Percentiles rank a stretch among this genome's conserved stretches.
phyloP scores from a whole-genome alignment of 2,329 filamentous ascomycete species.

The Fusarium sp. region DNA sequence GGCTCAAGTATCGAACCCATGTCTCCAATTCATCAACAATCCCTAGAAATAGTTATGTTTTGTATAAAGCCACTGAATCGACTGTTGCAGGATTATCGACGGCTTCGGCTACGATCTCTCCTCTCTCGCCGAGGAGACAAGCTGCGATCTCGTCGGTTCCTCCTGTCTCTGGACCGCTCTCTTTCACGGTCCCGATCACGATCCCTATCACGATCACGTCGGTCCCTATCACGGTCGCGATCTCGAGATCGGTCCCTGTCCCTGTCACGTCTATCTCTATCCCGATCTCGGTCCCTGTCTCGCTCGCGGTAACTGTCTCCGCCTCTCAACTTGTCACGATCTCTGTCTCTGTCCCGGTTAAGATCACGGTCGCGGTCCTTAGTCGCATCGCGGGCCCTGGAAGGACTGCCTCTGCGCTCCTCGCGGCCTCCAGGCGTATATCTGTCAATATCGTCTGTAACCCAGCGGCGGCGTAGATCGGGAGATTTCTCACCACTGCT shows the following conservation, averaged over 20 bases:
- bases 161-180: constrained; percentile 41
- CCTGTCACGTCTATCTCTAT: constrained; percentile 51
- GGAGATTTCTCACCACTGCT: constrained; percentile 61
- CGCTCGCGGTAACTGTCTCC: constrained; percentile 36
- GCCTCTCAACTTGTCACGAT: constrained; percentile 48
- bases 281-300: constrained; percentile 46
- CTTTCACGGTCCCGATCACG: constrained; percentile 17
- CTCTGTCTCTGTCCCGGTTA: constrained; percentile 44
- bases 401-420: constrained; percentile 55
- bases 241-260: constrained; percentile 53
- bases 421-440: constrained; percentile 62
- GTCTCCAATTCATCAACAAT: neutral
- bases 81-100: constrained; percentile 57
- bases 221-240: constrained; percentile 50
- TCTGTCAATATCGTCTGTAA: constrained; percentile 56
- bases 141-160: constrained; percentile 49
- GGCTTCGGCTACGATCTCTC: constrained; percentile 56
- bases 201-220: constrained; percentile 43
- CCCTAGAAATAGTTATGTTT: neutral
- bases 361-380: constrained; percentile 54
- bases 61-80: constrained; percentile 29
- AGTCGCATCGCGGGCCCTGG: constrained; percentile 53
- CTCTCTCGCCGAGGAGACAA: constrained; percentile 54
- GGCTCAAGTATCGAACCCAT: neutral
- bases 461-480: constrained; percentile 52